phyloP scores from a whole-genome alignment of 192 early-diverging fungal genomes.

The Coemansia sp. region DNA sequence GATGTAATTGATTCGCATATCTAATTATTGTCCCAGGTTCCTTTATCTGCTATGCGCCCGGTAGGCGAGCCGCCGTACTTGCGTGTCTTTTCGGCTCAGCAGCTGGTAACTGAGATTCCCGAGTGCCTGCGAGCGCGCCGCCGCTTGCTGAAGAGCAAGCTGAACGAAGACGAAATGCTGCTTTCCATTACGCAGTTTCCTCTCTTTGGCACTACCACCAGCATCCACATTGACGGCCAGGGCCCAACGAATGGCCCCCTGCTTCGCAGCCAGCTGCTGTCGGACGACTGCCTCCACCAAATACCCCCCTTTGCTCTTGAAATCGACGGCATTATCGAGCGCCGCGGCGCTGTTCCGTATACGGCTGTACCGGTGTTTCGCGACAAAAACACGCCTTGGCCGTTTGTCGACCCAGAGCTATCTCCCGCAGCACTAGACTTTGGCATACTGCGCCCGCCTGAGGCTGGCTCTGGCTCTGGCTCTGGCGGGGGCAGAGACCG shows the following conservation, averaged over 20 bases:
- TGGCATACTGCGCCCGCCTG: slow-evolving; percentile 10
- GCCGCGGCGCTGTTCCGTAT: slow-evolving; percentile 86
- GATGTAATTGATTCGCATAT: not conserved
- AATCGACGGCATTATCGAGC: slow-evolving; percentile 85
- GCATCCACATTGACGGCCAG: slow-evolving; percentile 66
- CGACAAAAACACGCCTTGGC: slow-evolving; percentile 82
- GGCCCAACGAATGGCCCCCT: slow-evolving; percentile 61
- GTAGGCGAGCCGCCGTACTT: slow-evolving; percentile 45
- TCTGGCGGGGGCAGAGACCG: slow-evolving; percentile 49
- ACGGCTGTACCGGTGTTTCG: slow-evolving; percentile 93
- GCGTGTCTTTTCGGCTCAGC: slow-evolving; percentile 34
- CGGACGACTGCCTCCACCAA: slow-evolving; percentile 89
- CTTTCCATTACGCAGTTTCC: slow-evolving; percentile 88
- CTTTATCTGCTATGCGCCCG: not conserved
- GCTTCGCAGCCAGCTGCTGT: slow-evolving; percentile 80
- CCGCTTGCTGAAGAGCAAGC: slow-evolving; percentile 58
- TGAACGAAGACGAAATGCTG: slow-evolving; percentile 73
- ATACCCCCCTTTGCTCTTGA: slow-evolving; percentile 87
- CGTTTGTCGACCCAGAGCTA: slow-evolving; percentile 74
- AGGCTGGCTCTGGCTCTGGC: slow-evolving; percentile 29
- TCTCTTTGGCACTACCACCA: slow-evolving; percentile 66
- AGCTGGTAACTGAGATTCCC: slow-evolving; percentile 29
- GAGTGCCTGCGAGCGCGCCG: slow-evolving; percentile 57
- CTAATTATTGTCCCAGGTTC: not conserved
- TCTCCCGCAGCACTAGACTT: slow-evolving; percentile 26